Conservation (phyloP, 208 protist species). For the Porcisia deanei region DNA sequence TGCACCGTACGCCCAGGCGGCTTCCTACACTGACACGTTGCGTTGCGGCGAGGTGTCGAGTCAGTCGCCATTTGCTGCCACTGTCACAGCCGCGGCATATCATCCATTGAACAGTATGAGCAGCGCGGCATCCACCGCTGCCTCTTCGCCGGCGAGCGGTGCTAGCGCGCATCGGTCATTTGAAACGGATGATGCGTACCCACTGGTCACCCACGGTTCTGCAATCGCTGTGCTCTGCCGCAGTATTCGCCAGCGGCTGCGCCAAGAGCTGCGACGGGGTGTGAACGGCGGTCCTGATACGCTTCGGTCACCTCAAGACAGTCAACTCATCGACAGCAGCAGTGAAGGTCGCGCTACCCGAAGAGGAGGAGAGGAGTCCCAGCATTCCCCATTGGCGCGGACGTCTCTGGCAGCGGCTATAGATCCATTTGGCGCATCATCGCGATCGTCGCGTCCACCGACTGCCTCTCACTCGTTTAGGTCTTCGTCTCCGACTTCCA, state of each 20-base stretch:
- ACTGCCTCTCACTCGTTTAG: neutral
- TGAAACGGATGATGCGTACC: constrained; percentile 28
- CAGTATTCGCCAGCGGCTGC: constrained; percentile 25
- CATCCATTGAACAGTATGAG: neutral
- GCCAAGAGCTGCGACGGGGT: constrained; percentile 8
- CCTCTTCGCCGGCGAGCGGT: constrained; percentile 3
- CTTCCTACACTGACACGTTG: neutral
- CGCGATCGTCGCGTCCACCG: too few species aligned
- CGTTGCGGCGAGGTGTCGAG: neutral
- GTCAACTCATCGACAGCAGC: neutral
- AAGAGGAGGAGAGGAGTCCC: neutral
- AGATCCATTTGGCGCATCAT: too few species aligned
- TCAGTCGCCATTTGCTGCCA: neutral
- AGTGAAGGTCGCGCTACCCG: neutral
- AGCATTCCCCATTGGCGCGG: neutral
- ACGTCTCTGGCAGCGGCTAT: neutral
- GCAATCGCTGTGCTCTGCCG: constrained; percentile 28
- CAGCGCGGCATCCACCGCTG: neutral
- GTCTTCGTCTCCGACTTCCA: neutral
- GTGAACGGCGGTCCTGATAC: constrained; percentile 1
- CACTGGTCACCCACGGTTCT: constrained; percentile 9
- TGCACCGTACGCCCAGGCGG: neutral
- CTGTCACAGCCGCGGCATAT: neutral
- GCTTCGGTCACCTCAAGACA: neutral
- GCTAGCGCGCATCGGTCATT: constrained; percentile 4